Evolutionary conservation across 1,284 basidiomycete species (phyloP).

Genomic region (Cryptococcus jaspeensis): DNA sequence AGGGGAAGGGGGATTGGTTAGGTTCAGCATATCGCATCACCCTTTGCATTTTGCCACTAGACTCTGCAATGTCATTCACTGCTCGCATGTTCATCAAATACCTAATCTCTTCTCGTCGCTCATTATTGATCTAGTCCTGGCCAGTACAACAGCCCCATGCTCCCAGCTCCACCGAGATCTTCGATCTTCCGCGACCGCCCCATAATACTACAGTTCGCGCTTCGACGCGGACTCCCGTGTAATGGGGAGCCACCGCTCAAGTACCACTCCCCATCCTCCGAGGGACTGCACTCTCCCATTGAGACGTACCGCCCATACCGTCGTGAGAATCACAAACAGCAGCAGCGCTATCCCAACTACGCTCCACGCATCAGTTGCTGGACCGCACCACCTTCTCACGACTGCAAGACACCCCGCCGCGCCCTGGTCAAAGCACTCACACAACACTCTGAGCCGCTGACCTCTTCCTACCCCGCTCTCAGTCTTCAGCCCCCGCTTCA

Average conservation of each 20-base stretch:
- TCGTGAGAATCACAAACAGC: slow-evolving; percentile 22
- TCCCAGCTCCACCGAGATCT: background rate
- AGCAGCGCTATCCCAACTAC: slow-evolving; percentile 20
- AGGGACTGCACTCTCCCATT: background rate
- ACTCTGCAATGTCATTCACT: background rate
- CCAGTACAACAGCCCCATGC: background rate
- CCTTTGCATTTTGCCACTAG: background rate
- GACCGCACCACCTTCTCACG: no score
- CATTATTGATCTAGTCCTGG: no score
- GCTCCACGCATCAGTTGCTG: background rate
- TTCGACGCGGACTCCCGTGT: background rate
- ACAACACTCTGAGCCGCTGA: slow-evolving; percentile 8
- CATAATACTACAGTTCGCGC: background rate
- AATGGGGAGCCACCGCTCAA: background rate
- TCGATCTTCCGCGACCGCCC: background rate
- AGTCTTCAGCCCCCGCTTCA: slow-evolving; percentile 29
- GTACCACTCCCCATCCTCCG: slow-evolving; percentile 13
- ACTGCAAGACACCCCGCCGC: background rate
- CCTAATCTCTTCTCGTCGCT: no score
- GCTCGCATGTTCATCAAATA: no score
- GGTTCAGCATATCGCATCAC: background rate
- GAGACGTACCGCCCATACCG: slow-evolving; percentile 21
- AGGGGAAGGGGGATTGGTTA: no score
- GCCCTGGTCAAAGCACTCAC: slow-evolving; percentile 8
- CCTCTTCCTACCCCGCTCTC: background rate